Evolutionary conservation across 257 asterid species (phyloP).

Genomic region (Solanum sejunctum): DNA sequence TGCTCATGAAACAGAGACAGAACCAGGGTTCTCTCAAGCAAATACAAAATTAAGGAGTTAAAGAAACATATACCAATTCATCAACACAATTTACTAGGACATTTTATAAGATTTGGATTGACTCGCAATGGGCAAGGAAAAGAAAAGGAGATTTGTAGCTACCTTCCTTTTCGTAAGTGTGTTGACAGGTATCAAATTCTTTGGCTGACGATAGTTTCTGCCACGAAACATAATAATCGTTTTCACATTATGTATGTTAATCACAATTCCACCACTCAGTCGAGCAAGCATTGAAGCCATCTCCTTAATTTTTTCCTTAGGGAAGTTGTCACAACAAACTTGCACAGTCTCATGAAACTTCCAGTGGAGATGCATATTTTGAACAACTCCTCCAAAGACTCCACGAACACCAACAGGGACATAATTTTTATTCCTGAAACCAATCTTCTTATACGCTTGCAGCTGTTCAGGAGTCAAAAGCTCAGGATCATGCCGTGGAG

Average conservation of each 20-base stretch:
- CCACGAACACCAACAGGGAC: constrained; percentile 99
- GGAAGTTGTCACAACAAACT: constrained; percentile 89
- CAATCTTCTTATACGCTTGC: constrained; percentile 87
- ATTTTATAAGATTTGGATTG: not conserved
- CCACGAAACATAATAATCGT: constrained; percentile 96
- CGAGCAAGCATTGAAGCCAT: constrained; percentile 92
- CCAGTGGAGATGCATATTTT: constrained; percentile 98
- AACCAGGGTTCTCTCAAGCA: not conserved
- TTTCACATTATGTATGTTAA: constrained; percentile 72
- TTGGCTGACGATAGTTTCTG: constrained; percentile 95
- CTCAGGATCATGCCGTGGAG: constrained; percentile 94
- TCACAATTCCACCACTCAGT: constrained; percentile 86
- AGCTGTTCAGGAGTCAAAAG: constrained; percentile 76
- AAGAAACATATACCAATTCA: not conserved
- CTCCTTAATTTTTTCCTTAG: constrained; percentile 89
- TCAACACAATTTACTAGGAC: not conserved
- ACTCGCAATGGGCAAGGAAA: not conserved
- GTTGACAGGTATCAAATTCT: constrained; percentile 87
- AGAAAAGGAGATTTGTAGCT: not conserved
- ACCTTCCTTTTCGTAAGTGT: constrained; percentile 97
- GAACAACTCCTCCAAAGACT: constrained; percentile 97
- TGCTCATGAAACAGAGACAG: not conserved
- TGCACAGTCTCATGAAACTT: constrained; percentile 98
- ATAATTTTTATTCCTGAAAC: constrained; percentile 79
- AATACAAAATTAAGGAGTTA: not conserved